phyloP scores from a whole-genome alignment of 2,329 filamentous ascomycete species.

The Neofusicoccum ribis region DNA sequence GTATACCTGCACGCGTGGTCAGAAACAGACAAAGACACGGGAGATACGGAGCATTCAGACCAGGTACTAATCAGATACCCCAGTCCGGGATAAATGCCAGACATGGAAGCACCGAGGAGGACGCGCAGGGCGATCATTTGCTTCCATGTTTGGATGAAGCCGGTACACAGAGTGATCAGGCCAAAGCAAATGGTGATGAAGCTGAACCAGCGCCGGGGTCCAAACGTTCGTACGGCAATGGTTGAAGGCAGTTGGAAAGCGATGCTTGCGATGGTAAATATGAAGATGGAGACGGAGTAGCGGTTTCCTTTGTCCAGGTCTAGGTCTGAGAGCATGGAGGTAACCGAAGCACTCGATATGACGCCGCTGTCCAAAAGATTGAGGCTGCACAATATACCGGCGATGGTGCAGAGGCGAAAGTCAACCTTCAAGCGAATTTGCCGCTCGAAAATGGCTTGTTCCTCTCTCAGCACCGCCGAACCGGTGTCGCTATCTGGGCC shows the following conservation, averaged over 20 bases:
- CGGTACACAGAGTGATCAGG: conserved; percentile 66
- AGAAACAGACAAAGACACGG: neutral
- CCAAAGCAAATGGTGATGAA: conserved; percentile 62
- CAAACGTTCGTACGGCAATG: conserved; percentile 63
- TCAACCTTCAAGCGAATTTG: conserved; percentile 64
- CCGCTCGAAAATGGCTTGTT: conserved; percentile 39
- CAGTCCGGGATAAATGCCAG: conserved; percentile 40
- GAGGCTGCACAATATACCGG: conserved; percentile 68
- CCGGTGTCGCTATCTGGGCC: neutral
- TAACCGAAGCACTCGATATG: conserved; percentile 68
- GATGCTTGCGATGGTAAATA: conserved; percentile 69
- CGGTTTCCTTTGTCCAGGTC: conserved; percentile 62
- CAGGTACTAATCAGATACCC: conserved; percentile 62
- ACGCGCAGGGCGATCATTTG: conserved; percentile 70
- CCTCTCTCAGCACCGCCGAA: conserved; percentile 3
- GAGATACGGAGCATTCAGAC: conserved; percentile 23
- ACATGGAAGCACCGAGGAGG: conserved; percentile 65
- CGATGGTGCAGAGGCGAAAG: conserved; percentile 68
- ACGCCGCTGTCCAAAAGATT: conserved; percentile 71
- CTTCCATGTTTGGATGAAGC: conserved; percentile 66
- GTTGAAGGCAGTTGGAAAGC: conserved; percentile 69
- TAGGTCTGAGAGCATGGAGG: conserved; percentile 65
- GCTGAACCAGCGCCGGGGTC: conserved; percentile 64
- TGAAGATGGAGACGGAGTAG: conserved; percentile 71
- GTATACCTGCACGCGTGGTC: conserved; percentile 46